Evolutionary conservation across 2,329 filamentous ascomycete species (phyloP).

Genomic region (Colletotrichum siamense): DNA sequence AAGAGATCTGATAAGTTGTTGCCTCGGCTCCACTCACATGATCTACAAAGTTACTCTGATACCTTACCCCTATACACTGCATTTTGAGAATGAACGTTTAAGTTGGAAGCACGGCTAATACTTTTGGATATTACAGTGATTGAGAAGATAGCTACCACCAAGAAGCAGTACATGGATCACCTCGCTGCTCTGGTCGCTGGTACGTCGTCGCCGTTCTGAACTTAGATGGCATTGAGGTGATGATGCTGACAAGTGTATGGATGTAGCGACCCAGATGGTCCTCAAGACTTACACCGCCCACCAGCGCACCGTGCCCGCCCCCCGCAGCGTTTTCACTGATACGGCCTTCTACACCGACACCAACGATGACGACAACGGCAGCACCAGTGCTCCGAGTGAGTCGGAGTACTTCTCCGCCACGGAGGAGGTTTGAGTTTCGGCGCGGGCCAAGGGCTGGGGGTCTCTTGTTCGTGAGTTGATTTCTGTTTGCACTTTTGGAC

Average conservation of each 20-base stretch:
- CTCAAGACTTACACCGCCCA: not conserved
- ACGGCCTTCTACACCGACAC: not conserved
- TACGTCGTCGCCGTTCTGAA: accelerated
- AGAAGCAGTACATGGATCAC: not conserved
- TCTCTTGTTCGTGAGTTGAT: no score
- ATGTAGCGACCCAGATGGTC: accelerated
- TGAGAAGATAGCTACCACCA: not conserved
- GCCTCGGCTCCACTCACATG: accelerated
- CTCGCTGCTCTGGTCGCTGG: not conserved
- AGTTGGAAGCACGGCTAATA: not conserved
- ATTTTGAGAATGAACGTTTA: accelerated
- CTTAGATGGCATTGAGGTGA: no score
- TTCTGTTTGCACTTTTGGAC: no score
- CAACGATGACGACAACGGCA: not conserved
- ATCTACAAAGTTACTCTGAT: not conserved
- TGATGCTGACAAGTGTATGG: no score
- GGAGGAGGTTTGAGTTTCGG: not conserved
- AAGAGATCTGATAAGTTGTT: not conserved
- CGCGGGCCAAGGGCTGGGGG: no score
- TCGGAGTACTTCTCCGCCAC: not conserved
- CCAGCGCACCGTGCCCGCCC: no score
- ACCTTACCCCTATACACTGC: not conserved
- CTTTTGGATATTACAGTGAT: accelerated
- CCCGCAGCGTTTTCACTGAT: no score
- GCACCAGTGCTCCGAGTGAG: not conserved